Conservation (phyloP, 2,329 filamentous ascomycete species). For the Septoria petroselini region DNA sequence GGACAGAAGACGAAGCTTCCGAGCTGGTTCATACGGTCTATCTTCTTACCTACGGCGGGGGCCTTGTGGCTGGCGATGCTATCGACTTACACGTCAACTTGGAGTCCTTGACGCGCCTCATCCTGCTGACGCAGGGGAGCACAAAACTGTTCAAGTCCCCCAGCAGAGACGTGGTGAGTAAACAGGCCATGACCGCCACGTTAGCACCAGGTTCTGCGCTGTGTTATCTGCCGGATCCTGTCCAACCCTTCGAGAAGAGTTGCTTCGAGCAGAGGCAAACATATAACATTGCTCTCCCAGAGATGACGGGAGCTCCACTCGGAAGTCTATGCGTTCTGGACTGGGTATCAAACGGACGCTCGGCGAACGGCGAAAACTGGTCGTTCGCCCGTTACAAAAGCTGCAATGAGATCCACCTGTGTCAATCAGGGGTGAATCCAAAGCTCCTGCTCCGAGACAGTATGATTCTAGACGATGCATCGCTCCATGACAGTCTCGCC, state of each 20-base stretch:
- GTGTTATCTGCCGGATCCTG: conserved; percentile 78
- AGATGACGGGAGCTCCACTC: conserved; percentile 7
- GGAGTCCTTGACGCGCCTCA: conserved; percentile 61
- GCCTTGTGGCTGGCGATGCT: conserved; percentile 81
- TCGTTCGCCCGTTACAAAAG: conserved; percentile 74
- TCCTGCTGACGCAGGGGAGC: conserved; percentile 65
- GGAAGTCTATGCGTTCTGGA: conserved; percentile 74
- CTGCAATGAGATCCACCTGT: conserved; percentile 79
- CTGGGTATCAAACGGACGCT: conserved; percentile 88
- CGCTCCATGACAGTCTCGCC: conserved; percentile 27
- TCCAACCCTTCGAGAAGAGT: conserved; percentile 83
- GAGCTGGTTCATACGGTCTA: conserved; percentile 72
- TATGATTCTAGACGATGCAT: conserved; percentile 59
- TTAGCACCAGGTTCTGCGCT: conserved; percentile 52
- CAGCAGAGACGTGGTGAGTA: conserved; percentile 41
- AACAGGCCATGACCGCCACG: conserved; percentile 45
- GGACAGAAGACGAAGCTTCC: conserved; percentile 38
- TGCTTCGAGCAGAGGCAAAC: conserved; percentile 80
- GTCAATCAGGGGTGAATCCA: conserved; percentile 37
- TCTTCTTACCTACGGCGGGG: conserved; percentile 89
- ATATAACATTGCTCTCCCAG: conserved; percentile 54
- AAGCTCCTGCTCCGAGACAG: conserved; percentile 81
- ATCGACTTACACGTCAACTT: conserved; percentile 71
- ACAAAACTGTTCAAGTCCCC: conserved; percentile 93
- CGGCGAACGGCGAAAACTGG: conserved; percentile 85